A percentile compares a stretch with the other conserved stretches of the same genome.
Evolutionary conservation across 2,329 filamentous ascomycete species (phyloP).

Genomic region (Eutypella sp.): DNA sequence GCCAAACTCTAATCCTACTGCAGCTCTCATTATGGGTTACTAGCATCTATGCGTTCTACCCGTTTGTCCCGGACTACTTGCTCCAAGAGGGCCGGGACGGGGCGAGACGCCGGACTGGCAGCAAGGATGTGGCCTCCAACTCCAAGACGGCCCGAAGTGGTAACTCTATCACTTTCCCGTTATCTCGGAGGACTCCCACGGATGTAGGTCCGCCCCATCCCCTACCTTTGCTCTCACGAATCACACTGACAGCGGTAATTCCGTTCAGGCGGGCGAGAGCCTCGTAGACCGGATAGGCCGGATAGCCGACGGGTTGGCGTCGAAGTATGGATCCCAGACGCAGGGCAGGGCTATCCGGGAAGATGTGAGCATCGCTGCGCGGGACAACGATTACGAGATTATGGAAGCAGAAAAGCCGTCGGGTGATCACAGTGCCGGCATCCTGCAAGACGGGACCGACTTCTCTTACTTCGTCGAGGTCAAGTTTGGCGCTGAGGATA

Average conservation of each 20-base stretch:
- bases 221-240: neutral
- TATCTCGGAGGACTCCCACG: conserved; percentile 31
- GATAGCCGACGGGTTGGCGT: conserved; percentile 32
- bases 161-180: conserved; percentile 34
- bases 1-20: conserved; percentile 29
- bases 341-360: conserved; percentile 10
- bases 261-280: conserved; percentile 27
- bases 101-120: conserved; percentile 8
- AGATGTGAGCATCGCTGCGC: conserved; percentile 25
- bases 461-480: conserved; percentile 61
- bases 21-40: conserved; percentile 45
- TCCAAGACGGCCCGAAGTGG: conserved; percentile 6
- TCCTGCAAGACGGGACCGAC: conserved; percentile 61
- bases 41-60: conserved; percentile 43
- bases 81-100: neutral
- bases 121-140: conserved; percentile 2
- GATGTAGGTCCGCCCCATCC: conserved; percentile 25
- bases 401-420: conserved; percentile 41
- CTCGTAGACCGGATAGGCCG: conserved; percentile 32
- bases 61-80: conserved; percentile 31
- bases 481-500: conserved; percentile 48
- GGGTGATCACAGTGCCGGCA: conserved; percentile 44
- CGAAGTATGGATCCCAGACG: conserved; percentile 33
- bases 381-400: conserved; percentile 44
- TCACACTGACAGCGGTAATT: conserved; percentile 10